Conservation (phyloP, 2,329 filamentous ascomycete genomes). For the Pseudonectria foliicola region DNA sequence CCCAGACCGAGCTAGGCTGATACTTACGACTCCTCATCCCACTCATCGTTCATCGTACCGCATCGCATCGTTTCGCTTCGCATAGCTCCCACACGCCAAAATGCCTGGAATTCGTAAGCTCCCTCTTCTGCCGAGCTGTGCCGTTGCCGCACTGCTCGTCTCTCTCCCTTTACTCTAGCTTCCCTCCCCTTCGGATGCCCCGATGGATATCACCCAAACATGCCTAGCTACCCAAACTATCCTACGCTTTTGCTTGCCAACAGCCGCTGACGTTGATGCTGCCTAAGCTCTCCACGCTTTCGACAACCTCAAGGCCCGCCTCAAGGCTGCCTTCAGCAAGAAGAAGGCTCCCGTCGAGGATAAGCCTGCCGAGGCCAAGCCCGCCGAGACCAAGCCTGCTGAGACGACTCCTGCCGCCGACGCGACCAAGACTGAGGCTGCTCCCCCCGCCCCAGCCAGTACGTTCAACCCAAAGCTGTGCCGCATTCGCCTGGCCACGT, state of each 20-base stretch:
- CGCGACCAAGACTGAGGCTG: slow-evolving; percentile 29
- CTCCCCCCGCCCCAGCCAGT: slow-evolving; percentile 25
- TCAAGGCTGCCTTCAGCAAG: slow-evolving; percentile 47
- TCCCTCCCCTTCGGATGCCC: too few species aligned
- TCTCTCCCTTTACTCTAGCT: too few species aligned
- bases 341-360: slow-evolving; percentile 20
- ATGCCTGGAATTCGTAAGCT: slow-evolving; percentile 51
- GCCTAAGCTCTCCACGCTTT: slow-evolving; percentile 43
- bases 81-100: slow-evolving; percentile 21
- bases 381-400: slow-evolving; percentile 16
- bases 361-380: slow-evolving; percentile 21
- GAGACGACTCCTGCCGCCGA: slow-evolving; percentile 17
- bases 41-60: slow-evolving; percentile 1
- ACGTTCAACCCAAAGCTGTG: slow-evolving; percentile 13
- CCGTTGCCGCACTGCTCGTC: too few species aligned
- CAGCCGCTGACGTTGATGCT: slow-evolving; percentile 4
- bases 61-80: too few species aligned
- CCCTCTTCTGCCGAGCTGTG: slow-evolving; percentile 17
- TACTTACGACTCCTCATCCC: too few species aligned
- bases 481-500: slow-evolving; percentile 1
- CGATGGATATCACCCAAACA: background rate
- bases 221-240: background rate
- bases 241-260: background rate
- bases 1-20: too few species aligned
- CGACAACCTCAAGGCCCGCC: slow-evolving; percentile 49